Percentiles rank a stretch among this genome's conserved stretches.
phyloP scores from a whole-genome alignment of 805 yeast genomes.

The Allodekkera sacchari region DNA sequence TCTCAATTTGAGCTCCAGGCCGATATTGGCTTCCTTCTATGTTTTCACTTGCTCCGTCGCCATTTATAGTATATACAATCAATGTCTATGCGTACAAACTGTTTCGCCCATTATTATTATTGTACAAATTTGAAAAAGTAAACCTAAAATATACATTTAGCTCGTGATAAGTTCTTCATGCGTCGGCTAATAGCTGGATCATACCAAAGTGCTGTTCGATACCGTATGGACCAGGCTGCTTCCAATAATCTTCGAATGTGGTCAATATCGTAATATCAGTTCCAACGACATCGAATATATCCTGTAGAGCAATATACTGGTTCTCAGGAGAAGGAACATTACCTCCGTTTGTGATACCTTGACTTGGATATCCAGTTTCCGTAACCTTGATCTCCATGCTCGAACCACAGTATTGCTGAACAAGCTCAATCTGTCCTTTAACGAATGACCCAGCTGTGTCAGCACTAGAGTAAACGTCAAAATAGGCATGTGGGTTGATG shows the following conservation, averaged over 20 bases:
- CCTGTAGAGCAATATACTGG: conserved; percentile 60
- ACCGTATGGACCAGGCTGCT: conserved; percentile 71
- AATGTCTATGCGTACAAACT: not conserved
- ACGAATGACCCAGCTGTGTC: conserved; percentile 64
- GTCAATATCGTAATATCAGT: conserved; percentile 65
- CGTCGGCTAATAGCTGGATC: conserved; percentile 28
- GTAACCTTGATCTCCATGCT: conserved; percentile 48
- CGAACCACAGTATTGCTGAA: conserved; percentile 46
- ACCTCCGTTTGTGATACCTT: conserved; percentile 62
- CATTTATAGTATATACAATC: not conserved
- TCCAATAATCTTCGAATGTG: conserved; percentile 84
- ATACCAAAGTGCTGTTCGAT: conserved; percentile 86
- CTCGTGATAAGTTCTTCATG: conserved; percentile 4
- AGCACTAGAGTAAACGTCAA: conserved; percentile 56
- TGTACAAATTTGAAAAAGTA: not conserved
- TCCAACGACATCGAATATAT: conserved; percentile 51
- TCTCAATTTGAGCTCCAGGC: too few species aligned
- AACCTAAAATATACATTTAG: too few species aligned
- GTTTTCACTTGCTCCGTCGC: not conserved
- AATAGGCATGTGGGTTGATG: conserved; percentile 81
- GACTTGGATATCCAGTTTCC: conserved; percentile 86
- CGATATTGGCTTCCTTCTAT: not conserved
- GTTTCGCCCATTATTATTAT: not conserved
- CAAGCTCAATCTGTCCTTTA: conserved; percentile 49
- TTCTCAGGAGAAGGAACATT: conserved; percentile 65